Evolutionary conservation across 192 early-diverging fungal genomes (phyloP).

Genomic region (Coemansia sp.): DNA sequence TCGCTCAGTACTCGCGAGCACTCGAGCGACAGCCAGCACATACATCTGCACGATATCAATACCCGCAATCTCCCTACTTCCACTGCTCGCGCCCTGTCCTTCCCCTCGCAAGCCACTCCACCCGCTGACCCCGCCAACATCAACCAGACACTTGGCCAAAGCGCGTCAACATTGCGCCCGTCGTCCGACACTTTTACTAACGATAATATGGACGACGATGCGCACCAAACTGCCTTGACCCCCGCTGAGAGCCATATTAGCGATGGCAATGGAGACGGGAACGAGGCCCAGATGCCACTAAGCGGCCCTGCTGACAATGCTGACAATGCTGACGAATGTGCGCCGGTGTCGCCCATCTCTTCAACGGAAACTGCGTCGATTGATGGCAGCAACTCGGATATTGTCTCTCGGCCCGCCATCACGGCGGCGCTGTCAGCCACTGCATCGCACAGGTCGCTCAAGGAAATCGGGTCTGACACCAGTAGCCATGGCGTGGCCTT

Average conservation of each 20-base stretch:
- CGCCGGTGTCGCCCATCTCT: slow-evolving; percentile 19
- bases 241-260: not conserved
- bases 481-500: slow-evolving; percentile 5
- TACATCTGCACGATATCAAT: slow-evolving; percentile 9
- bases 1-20: slow-evolving; percentile 3
- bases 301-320: slow-evolving; percentile 9
- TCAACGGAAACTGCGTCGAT: slow-evolving; percentile 42
- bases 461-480: slow-evolving; percentile 17
- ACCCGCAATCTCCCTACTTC: not conserved
- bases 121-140: slow-evolving; percentile 9
- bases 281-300: not conserved
- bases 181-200: slow-evolving; percentile 46
- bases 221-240: not conserved
- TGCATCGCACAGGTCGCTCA: slow-evolving; percentile 29
- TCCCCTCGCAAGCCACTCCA: slow-evolving; percentile 4
- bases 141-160: slow-evolving; percentile 34
- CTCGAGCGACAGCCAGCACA: not conserved
- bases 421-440: slow-evolving; percentile 19
- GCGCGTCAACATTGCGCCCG: slow-evolving; percentile 43
- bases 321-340: slow-evolving; percentile 2
- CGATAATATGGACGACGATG: slow-evolving; percentile 12
- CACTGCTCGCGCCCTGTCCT: slow-evolving; percentile 1
- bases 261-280: not conserved
- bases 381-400: slow-evolving; percentile 16
- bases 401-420: slow-evolving; percentile 4